A percentile compares a stretch with the other conserved stretches of the same genome.
Evolutionary conservation across 768 basidiomycete species (phyloP).

Genomic region (Coprinopsis sp.): DNA sequence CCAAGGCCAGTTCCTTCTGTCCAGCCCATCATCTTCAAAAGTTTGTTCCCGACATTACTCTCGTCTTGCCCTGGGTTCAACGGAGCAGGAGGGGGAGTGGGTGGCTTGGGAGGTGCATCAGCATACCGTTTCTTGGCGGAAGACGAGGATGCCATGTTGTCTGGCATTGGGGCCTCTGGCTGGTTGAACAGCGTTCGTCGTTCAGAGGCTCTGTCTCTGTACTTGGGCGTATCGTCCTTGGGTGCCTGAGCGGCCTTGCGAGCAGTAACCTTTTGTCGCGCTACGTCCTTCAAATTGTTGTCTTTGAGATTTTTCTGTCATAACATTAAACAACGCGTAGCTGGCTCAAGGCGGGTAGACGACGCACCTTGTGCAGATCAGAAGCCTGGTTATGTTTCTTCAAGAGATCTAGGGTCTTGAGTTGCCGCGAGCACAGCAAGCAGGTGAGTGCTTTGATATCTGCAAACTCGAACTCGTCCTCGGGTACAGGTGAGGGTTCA

Average conservation of each 20-base stretch:
- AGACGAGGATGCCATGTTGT: conserved; percentile 29
- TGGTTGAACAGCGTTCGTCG: conserved; percentile 89
- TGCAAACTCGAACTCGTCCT: conserved; percentile 77
- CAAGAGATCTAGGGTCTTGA: conserved; percentile 83
- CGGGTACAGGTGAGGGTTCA: conserved; percentile 37
- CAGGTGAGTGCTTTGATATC: conserved; percentile 75
- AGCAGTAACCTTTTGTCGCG: conserved; percentile 59
- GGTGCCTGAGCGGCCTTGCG: conserved; percentile 27
- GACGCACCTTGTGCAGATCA: conserved; percentile 86
- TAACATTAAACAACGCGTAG: conserved; percentile 11
- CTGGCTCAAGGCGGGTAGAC: conserved; percentile 34
- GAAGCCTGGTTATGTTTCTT: conserved; percentile 91
- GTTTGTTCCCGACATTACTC: conserved; percentile 84
- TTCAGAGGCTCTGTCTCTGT: conserved; percentile 93
- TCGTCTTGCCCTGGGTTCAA: conserved; percentile 75
- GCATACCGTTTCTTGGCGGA: conserved; percentile 33
- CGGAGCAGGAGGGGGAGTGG: conserved; percentile 55
- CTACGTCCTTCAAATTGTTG: conserved; percentile 62
- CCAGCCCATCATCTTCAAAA: conserved; percentile 99
- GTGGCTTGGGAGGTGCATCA: conserved; percentile 57
- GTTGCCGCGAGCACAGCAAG: conserved; percentile 87
- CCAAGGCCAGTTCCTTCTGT: conserved; percentile 86
- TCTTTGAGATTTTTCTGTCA: conserved; percentile 84
- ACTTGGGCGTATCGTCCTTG: conserved; percentile 61
- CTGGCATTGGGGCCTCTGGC: conserved; percentile 72